Evolutionary conservation across 306 rosid genomes (phyloP), one percentile per base, ranked within the genome.

Genomic region (Cucumis cinereus): DNA sequence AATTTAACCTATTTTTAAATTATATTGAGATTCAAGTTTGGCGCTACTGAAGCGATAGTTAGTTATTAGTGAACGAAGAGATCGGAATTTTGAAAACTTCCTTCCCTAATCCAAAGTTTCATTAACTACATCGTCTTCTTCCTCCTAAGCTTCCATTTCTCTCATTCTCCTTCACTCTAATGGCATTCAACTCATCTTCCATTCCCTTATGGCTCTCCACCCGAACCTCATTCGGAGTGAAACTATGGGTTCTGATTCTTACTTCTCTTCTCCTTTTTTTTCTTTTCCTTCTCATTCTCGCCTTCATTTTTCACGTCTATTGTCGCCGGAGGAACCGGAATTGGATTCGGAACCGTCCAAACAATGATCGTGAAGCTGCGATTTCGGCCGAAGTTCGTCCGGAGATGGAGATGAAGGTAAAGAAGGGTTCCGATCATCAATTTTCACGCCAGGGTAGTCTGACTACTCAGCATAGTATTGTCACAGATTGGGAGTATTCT

Each of bases 211-310:
- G 24, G 72, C 83, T 88, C 45, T 36, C 66, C 30, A 78, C 54
- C 17, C 73, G 83, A 45, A 82, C 85, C 59, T 24, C 79, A 35
- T 70, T 84, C 6, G 86, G 86, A 5, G n/a, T 83, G 45, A 85
- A 82, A 47, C 54, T 84, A 78, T 87, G 93, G 93, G 24, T 77
- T 76, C 38, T 85, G 74, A 55, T 85, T 22, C 33, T 73, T 9
- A 49, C 81, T 67, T 69, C 63, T 64, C 30, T 35, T 26, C 28
- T 60, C 41, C 38, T 83, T 41, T 22, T 79, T 54, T 30, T 73
- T 73, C 17, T 84, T 52, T 0, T 70, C 5, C 14, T 47, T 12
- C 15, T 78, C 7, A 36, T 83, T 79, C 36, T 82, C 26, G 2
- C 77, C 38, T 41, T 60, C 78, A 13, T 84, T 63, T 77, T 8